These are phyloP conservation scores for Tothia fuscella DNA, from an alignment of 2,329 filamentous ascomycete genomes.

Conservation along the genomic window DNA sequence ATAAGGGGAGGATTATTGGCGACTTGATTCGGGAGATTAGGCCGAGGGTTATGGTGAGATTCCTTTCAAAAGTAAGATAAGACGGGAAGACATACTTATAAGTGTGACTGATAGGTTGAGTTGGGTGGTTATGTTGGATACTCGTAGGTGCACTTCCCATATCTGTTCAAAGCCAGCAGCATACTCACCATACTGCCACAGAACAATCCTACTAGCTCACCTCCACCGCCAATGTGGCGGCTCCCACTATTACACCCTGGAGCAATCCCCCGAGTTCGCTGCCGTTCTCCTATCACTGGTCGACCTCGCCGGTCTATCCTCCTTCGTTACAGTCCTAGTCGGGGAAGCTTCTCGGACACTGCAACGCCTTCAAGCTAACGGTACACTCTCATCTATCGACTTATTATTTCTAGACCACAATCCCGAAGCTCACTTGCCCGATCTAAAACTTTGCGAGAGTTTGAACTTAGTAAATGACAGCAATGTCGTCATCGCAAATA, in stretches of 20 bases:
- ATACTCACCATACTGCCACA: too few species aligned
- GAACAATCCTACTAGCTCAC: conserved; percentile 61
- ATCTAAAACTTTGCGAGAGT: conserved; percentile 66
- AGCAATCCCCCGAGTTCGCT: conserved; percentile 62
- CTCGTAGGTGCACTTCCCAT: too few species aligned
- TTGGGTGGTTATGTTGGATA: conserved; percentile 75
- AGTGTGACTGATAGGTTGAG: too few species aligned
- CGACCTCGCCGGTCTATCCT: conserved; percentile 59
- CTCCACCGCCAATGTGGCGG: conserved; percentile 50
- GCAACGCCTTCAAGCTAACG: conserved; percentile 43
- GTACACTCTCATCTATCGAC: conserved; percentile 42
- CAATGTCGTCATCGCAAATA: conserved; percentile 54
- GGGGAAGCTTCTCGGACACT: conserved; percentile 58
- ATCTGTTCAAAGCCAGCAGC: too few species aligned
- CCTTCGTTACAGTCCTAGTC: conserved; percentile 58
- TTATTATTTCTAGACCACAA: conserved; percentile 72
- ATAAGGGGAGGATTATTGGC: conserved; percentile 60
- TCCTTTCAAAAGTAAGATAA: too few species aligned
- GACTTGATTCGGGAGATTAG: conserved; percentile 55
- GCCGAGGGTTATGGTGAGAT: conserved; percentile 55
- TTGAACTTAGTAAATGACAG: conserved; percentile 52
- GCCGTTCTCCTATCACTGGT: conserved; percentile 58
- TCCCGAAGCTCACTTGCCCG: conserved; percentile 62
- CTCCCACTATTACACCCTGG: conserved; percentile 54
- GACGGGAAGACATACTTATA: too few species aligned